Conservation (phyloP, 2,329 filamentous ascomycete genomes). For the Cladorrhinum sp. region DNA sequence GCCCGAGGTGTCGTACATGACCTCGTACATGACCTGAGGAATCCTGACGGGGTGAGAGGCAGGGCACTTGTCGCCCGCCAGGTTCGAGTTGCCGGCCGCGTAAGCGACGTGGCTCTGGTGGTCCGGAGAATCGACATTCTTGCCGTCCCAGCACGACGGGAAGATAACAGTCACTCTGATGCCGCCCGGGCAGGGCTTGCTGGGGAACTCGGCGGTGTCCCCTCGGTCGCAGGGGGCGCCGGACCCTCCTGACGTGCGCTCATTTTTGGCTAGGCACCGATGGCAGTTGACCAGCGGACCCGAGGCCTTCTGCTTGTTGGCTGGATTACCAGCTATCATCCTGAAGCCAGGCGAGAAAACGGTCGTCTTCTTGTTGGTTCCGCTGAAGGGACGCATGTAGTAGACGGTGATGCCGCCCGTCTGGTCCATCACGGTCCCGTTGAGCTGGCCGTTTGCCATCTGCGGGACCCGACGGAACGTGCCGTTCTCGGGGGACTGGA, state of each 20-base stretch:
- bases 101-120: slow-evolving; percentile 44
- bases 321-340: slow-evolving; percentile 62
- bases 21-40: slow-evolving; percentile 60
- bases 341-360: slow-evolving; percentile 56
- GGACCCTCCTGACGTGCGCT: slow-evolving; percentile 13
- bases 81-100: slow-evolving; percentile 34
- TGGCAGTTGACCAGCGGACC: slow-evolving; percentile 34
- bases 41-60: slow-evolving; percentile 51
- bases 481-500: slow-evolving; percentile 22
- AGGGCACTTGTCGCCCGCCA: slow-evolving; percentile 50
- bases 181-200: slow-evolving; percentile 32
- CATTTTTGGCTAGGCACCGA: slow-evolving; percentile 17
- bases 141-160: slow-evolving; percentile 29
- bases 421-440: slow-evolving; percentile 34
- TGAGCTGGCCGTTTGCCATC: slow-evolving; percentile 27
- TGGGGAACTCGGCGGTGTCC: slow-evolving; percentile 21
- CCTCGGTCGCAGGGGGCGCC: slow-evolving; percentile 18
- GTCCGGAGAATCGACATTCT: slow-evolving; percentile 23
- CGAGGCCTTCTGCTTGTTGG: slow-evolving; percentile 42
- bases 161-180: slow-evolving; percentile 24
- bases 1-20: slow-evolving; percentile 30
- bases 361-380: slow-evolving; percentile 20
- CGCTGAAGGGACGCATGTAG: slow-evolving; percentile 37
- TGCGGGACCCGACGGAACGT: slow-evolving; percentile 38
- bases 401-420: slow-evolving; percentile 49